Evolutionary conservation across 306 rosid species (phyloP), one percentile per base, ranked within the genome.

Genomic region (Prunus dulcis): DNA sequence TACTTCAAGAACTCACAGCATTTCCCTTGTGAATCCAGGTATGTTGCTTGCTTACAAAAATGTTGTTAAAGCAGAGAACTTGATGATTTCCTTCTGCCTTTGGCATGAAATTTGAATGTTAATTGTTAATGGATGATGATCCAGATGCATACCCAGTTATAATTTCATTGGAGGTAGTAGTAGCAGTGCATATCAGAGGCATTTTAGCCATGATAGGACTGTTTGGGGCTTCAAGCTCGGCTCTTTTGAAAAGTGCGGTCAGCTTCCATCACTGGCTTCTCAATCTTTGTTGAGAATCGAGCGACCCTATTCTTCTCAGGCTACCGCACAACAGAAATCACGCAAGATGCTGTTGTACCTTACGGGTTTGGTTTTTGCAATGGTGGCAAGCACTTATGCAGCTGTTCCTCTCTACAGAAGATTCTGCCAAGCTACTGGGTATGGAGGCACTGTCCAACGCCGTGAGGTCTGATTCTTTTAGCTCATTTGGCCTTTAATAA

Each of bases 351-450:
- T 91, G 68, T 38, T 84, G 38, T 91, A 84, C 84, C 90, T 96
- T 69, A 86, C 83, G 2, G 91, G 90, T 58, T 78, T 95, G 91
- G 93, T 83, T 69, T 88, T 95, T 82, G 89, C 80, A 53, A 92
- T 92, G 99, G 97, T 95, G 73, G 99, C 97, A 61, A 10, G 85
- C 80, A 85, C 86, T 78, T 92, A 95, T 78, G 99, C 99, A 45
- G 93, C 97, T 65, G 97, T 89, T 77, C 97, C 99, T 64, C 86
- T 95, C 17, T 95, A 95, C 75, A 82, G 93, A 78, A 95, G 93
- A 74, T 95, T 92, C 82, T 95, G 99, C 84, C 98, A 92, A 86
- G 99, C 90, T 79, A 95, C 99, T 41, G 97, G 97, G 64, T 92
- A 95, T 73, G 97, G 97, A 78, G 99, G 99, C 83, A 95, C 99